These are phyloP conservation scores for Candida easanensis DNA, from an alignment of 805 yeast genomes.

Conservation along the genomic window DNA sequence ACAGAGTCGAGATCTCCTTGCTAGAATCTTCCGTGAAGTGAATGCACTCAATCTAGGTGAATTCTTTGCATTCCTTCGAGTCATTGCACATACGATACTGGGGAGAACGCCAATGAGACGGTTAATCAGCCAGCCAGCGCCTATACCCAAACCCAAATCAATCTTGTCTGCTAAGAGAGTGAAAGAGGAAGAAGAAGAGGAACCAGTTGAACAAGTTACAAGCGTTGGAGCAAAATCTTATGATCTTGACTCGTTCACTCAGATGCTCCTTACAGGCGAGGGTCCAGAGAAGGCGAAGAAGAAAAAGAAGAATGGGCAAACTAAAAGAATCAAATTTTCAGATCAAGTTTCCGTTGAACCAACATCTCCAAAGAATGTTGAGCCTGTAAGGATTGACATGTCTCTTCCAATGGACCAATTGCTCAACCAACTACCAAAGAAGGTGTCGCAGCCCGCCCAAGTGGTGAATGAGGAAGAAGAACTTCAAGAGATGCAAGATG, in stretches of 20 bases:
- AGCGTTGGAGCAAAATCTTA: conserved; percentile 36
- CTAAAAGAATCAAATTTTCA: conserved; percentile 69
- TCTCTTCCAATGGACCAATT: conserved; percentile 79
- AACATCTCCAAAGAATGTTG: conserved; percentile 8
- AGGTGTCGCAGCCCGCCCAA: conserved; percentile 36
- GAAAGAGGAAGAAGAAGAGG: conserved; percentile 40
- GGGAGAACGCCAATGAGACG: conserved; percentile 53
- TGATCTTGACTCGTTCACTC: conserved; percentile 84
- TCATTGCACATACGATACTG: conserved; percentile 66
- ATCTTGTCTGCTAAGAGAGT: conserved; percentile 62
- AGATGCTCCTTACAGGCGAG: conserved; percentile 78
- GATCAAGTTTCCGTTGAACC: conserved; percentile 46
- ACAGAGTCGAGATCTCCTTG: conserved; percentile 47
- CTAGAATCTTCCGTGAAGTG: conserved; percentile 48
- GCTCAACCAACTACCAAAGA: conserved; percentile 46
- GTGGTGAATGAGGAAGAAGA: conserved; percentile 70
- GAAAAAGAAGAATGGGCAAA: conserved; percentile 30
- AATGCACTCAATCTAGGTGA: conserved; percentile 79
- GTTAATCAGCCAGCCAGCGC: conserved; percentile 52
- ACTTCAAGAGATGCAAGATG: conserved; percentile 70
- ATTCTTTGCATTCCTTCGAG: conserved; percentile 81
- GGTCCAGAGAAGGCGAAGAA: conserved; percentile 43
- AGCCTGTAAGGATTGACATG: conserved; percentile 44
- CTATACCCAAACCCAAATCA: conserved; percentile 77
- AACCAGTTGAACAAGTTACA: conserved; percentile 26